These are phyloP conservation scores for Emergomyces orientalis DNA, from an alignment of 2,329 filamentous ascomycete species.

Conservation along the genomic window DNA sequence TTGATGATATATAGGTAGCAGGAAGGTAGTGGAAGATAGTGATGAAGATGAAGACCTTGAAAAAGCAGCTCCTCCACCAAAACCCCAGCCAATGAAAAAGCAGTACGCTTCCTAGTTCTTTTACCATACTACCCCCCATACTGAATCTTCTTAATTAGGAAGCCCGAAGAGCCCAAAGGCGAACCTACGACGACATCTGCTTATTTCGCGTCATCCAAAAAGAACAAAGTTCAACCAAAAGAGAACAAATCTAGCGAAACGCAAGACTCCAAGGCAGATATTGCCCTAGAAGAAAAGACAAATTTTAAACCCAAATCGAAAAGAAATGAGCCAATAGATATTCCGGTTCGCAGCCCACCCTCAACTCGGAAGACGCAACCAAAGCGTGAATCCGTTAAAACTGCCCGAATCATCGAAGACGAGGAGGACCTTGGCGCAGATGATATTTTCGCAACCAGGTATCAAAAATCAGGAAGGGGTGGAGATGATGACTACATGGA, in stretches of 20 bases:
- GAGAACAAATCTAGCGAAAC: slow-evolving; percentile 17
- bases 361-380: slow-evolving; percentile 14
- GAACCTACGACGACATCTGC: slow-evolving; percentile 53
- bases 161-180: slow-evolving; percentile 42
- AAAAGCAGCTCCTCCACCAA: slow-evolving; percentile 29
- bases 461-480: slow-evolving; percentile 54
- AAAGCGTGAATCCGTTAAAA: slow-evolving; percentile 24
- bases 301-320: slow-evolving; percentile 28
- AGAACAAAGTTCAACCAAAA: slow-evolving; percentile 41
- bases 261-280: slow-evolving; percentile 17
- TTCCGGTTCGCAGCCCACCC: slow-evolving; percentile 37
- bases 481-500: slow-evolving; percentile 63
- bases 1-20: slow-evolving; percentile 31
- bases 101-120: slow-evolving; percentile 35
- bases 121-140: neutral
- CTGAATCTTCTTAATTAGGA: slow-evolving; percentile 25
- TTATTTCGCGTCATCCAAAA: slow-evolving; percentile 53
- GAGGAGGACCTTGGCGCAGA: slow-evolving; percentile 60
- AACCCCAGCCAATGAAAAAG: slow-evolving; percentile 34
- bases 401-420: slow-evolving; percentile 46
- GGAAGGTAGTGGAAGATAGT: slow-evolving; percentile 72
- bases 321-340: slow-evolving; percentile 45
- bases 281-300: slow-evolving; percentile 31
- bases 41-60: slow-evolving; percentile 58
- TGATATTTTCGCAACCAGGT: slow-evolving; percentile 72